These are phyloP conservation scores for Crithidia fasciculata DNA, from an alignment of 208 protist genomes.

Conservation along the genomic window DNA sequence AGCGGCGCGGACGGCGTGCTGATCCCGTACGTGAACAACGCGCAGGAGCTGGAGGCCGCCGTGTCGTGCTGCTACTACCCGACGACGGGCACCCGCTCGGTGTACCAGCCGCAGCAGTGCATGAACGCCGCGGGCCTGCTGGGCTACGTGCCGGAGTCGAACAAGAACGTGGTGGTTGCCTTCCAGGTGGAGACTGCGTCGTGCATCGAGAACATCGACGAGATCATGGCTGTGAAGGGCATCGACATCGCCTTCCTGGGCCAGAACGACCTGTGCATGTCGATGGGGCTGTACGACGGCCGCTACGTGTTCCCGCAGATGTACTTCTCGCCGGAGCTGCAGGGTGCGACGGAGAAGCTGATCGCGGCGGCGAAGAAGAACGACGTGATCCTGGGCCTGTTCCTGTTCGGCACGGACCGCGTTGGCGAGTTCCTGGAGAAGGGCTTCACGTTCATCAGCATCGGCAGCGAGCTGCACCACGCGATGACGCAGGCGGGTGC, in stretches of 20 bases:
- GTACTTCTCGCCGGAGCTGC: constrained; percentile 80
- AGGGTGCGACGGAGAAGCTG: constrained; percentile 66
- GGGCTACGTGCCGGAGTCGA: constrained; percentile 75
- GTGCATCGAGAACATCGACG: constrained; percentile 83
- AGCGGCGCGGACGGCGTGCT: constrained; percentile 79
- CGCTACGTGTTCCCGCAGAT: constrained; percentile 86
- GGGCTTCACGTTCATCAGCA: constrained; percentile 85
- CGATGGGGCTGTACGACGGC: constrained; percentile 81
- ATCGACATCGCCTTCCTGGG: constrained; percentile 84
- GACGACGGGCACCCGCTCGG: constrained; percentile 72
- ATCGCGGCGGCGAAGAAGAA: constrained; percentile 71
- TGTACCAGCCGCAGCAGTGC: constrained; percentile 84
- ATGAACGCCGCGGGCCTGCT: constrained; percentile 79
- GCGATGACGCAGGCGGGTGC: constrained; percentile 73
- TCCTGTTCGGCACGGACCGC: constrained; percentile 81
- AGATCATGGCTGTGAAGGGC: constrained; percentile 82
- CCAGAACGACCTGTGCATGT: constrained; percentile 88
- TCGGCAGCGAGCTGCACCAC: constrained; percentile 82
- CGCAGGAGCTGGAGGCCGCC: constrained; percentile 68
- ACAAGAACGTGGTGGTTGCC: constrained; percentile 81
- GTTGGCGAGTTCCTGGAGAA: constrained; percentile 84
- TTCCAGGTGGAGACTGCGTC: constrained; percentile 83
- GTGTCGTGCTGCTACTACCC: constrained; percentile 86
- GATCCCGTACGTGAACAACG: constrained; percentile 86
- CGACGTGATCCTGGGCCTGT: constrained; percentile 76